Conservation (phyloP, 1,284 basidiomycete genomes). For the Marasmius tenuissimus region DNA sequence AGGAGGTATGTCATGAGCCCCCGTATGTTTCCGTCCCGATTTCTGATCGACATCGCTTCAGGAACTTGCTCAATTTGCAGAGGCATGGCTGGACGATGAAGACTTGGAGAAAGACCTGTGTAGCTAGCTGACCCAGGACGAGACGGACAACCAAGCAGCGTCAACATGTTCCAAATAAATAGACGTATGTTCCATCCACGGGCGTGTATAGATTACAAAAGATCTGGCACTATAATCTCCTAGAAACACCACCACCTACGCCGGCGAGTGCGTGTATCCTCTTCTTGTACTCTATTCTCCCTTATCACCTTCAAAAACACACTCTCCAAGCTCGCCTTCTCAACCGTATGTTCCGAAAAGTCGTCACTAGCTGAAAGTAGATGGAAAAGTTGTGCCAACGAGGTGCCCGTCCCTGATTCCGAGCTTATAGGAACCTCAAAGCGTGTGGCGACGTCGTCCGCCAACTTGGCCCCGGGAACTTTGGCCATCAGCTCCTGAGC, state of each 20-base stretch:
- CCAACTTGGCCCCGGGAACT: slow-evolving; percentile 64
- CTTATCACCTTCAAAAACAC: slow-evolving; percentile 75
- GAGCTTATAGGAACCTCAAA: slow-evolving; percentile 68
- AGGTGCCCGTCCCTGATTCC: slow-evolving; percentile 25
- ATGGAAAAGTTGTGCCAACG: slow-evolving; percentile 60
- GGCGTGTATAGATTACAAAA: no score
- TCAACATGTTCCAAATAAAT: no score
- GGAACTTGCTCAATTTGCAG: background rate
- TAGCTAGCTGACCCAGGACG: no score
- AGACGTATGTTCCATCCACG: no score
- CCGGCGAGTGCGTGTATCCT: slow-evolving; percentile 35
- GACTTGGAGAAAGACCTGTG: background rate
- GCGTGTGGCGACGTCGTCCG: slow-evolving; percentile 75
- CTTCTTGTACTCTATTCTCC: slow-evolving; percentile 60
- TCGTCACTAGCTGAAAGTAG: slow-evolving; percentile 49
- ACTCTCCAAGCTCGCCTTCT: slow-evolving; percentile 67
- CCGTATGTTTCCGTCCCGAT: background rate
- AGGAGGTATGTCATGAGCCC: background rate
- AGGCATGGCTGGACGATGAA: background rate
- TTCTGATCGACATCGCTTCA: background rate
- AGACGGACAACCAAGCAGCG: no score
- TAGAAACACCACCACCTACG: slow-evolving; percentile 19
- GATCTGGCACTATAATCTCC: no score
- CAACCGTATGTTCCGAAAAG: slow-evolving; percentile 67
- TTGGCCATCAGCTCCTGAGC: slow-evolving; percentile 62